Evolutionary conservation across 2,329 filamentous ascomycete genomes (phyloP).

Genomic region (Ophiostoma fasciatum): DNA sequence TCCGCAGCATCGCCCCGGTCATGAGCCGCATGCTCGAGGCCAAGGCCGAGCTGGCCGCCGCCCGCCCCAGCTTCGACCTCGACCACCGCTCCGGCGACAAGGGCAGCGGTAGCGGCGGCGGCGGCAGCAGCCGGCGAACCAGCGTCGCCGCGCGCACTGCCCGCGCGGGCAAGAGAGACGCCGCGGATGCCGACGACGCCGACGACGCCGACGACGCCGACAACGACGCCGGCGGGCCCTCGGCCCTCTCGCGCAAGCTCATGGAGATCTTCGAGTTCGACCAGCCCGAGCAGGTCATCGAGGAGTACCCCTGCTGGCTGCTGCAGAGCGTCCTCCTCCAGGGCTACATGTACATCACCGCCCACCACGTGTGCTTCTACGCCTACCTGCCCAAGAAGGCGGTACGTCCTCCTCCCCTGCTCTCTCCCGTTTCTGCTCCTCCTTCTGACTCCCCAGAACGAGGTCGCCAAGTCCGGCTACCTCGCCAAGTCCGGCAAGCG

Average conservation of each 20-base stretch:
- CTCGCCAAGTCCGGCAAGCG: conserved; percentile 77
- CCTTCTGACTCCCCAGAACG: conserved; percentile 31
- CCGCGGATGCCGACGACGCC: no score
- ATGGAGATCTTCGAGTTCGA: conserved; percentile 81
- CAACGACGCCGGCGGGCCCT: conserved; percentile 27
- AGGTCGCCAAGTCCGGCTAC: conserved; percentile 73
- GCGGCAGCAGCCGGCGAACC: neutral
- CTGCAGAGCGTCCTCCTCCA: conserved; percentile 83
- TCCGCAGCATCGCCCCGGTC: conserved; percentile 44
- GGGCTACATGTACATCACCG: conserved; percentile 91
- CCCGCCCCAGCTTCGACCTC: conserved; percentile 42
- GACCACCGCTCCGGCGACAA: conserved; percentile 29
- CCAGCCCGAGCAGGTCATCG: conserved; percentile 67
- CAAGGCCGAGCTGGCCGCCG: conserved; percentile 42
- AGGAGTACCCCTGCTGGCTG: conserved; percentile 89
- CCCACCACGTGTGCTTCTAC: conserved; percentile 90
- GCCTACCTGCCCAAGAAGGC: conserved; percentile 92
- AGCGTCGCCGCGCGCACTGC: neutral
- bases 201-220: conserved; percentile 8
- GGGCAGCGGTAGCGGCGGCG: conserved; percentile 1
- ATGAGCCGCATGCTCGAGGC: conserved; percentile 69
- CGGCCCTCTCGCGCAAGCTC: conserved; percentile 52
- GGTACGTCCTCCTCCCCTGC: conserved; percentile 30
- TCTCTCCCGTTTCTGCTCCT: neutral
- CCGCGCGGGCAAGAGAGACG: no score